Evolutionary conservation across 192 early-diverging fungal species (phyloP).

Genomic region (Chytriomyces sp.): DNA sequence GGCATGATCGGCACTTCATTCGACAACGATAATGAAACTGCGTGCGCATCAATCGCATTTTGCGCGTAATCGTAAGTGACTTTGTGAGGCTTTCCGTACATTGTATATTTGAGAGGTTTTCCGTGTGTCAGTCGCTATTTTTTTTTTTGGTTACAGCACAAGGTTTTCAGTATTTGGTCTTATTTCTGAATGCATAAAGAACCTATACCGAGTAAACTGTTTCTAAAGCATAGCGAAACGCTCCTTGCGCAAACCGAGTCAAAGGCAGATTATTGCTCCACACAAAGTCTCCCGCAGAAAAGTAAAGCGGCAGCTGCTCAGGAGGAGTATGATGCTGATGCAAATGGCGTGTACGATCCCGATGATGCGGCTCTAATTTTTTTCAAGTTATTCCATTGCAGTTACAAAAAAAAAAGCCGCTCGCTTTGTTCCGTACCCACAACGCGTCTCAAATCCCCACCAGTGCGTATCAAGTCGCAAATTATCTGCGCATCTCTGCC

Average conservation of each 20-base stretch:
- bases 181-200: conserved; percentile 19
- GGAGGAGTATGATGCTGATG: conserved; percentile 3
- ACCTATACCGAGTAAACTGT: conserved; percentile 57
- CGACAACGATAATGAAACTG: background rate
- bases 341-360: conserved; percentile 42
- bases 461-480: conserved; percentile 66
- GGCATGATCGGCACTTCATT: background rate
- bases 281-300: conserved; percentile 59
- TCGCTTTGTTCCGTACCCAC: background rate
- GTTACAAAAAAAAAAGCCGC: too few species aligned
- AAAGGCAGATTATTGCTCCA: conserved; percentile 86
- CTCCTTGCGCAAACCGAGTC: conserved; percentile 81
- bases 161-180: conserved; percentile 38
- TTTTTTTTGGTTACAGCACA: conserved; percentile 68
- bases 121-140: conserved; percentile 37
- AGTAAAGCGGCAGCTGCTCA: conserved; percentile 74
- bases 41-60: conserved; percentile 27
- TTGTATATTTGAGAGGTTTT: conserved; percentile 62
- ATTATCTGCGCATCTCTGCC: conserved; percentile 85
- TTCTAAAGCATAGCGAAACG: conserved; percentile 75
- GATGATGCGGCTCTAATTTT: conserved; percentile 44
- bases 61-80: conserved; percentile 68
- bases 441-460: conserved; percentile 9
- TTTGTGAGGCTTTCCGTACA: conserved; percentile 81
- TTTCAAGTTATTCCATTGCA: too few species aligned